Percentiles rank a stretch among this genome's conserved stretches.
Evolutionary conservation across 1,284 basidiomycete species (phyloP).

Genomic region (Marasmius sp.): DNA sequence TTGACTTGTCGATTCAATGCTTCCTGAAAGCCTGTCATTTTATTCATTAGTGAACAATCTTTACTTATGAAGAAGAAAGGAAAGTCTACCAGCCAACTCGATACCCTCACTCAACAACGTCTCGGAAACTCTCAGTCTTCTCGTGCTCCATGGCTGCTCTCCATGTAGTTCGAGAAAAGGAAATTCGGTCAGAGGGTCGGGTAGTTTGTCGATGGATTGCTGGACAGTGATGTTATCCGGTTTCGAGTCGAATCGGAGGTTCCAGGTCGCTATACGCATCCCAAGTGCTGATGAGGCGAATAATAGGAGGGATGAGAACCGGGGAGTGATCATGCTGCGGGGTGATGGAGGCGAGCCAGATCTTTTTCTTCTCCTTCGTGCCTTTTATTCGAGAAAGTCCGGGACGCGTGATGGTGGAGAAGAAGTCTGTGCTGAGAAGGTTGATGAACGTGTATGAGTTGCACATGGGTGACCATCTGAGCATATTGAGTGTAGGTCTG

Average conservation of each 20-base stretch:
- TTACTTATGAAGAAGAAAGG: neutral
- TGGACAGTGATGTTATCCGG: constrained; percentile 51
- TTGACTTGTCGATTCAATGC: constrained; percentile 57
- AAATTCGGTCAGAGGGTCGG: constrained; percentile 40
- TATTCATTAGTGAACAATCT: constrained; percentile 18
- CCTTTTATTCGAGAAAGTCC: no score
- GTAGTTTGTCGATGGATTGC: constrained; percentile 41
- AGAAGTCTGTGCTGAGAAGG: no score
- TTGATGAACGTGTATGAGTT: no score
- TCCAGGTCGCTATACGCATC: constrained; percentile 50
- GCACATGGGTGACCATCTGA: no score
- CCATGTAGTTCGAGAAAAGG: constrained; percentile 30
- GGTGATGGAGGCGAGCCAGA: neutral
- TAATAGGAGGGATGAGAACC: neutral
- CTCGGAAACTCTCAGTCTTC: constrained; percentile 48
- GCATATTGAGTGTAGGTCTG: no score
- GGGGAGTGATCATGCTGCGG: neutral
- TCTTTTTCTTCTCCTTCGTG: no score
- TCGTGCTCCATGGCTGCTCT: constrained; percentile 53
- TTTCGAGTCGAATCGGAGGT: constrained; percentile 54
- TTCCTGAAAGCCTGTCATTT: constrained; percentile 56
- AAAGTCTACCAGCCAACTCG: constrained; percentile 36
- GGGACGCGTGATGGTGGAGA: no score
- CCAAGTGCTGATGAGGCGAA: neutral
- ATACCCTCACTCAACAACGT: constrained; percentile 39